Conservation (phyloP, 345 rosid species). For the Pistacia integerrima region DNA sequence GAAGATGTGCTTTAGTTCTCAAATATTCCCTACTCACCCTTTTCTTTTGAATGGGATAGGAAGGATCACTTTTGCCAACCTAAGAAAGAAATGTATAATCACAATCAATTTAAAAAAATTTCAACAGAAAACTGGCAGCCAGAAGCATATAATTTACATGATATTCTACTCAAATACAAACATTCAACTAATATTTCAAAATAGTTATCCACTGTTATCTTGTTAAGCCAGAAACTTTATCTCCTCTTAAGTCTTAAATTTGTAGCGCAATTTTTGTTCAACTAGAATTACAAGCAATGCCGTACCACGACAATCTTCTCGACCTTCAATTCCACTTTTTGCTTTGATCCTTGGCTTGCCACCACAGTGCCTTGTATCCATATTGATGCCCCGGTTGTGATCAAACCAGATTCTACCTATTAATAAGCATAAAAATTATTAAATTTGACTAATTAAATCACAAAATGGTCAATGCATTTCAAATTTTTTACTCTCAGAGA, state of each 20-base stretch:
- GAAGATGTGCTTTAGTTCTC: slow-evolving; percentile 97
- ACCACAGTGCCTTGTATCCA: slow-evolving; percentile 81
- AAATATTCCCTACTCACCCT: slow-evolving; percentile 88
- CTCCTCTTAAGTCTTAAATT: background rate
- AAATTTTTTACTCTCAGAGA: background rate
- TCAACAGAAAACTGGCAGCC: slow-evolving; percentile 7
- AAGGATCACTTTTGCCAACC: slow-evolving; percentile 93
- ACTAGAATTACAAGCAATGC: slow-evolving; percentile 6
- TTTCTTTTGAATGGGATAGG: slow-evolving; percentile 95
- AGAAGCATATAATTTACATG: background rate
- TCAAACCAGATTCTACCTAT: slow-evolving; percentile 81
- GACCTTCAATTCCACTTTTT: slow-evolving; percentile 85
- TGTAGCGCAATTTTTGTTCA: background rate
- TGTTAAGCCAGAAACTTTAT: background rate
- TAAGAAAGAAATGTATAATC: slow-evolving; percentile 20
- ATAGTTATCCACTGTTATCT: background rate
- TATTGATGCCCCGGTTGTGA: slow-evolving; percentile 83
- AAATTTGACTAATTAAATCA: background rate
- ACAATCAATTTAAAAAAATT: background rate
- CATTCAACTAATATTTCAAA: background rate
- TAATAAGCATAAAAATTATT: slow-evolving; percentile 20
- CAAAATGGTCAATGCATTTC: too few species aligned
- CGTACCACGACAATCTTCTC: slow-evolving; percentile 77
- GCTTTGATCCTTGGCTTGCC: slow-evolving; percentile 90
- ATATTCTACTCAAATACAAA: background rate